Evolutionary conservation across 192 early-diverging fungal species (phyloP).

Genomic region (Podila verticillata): DNA sequence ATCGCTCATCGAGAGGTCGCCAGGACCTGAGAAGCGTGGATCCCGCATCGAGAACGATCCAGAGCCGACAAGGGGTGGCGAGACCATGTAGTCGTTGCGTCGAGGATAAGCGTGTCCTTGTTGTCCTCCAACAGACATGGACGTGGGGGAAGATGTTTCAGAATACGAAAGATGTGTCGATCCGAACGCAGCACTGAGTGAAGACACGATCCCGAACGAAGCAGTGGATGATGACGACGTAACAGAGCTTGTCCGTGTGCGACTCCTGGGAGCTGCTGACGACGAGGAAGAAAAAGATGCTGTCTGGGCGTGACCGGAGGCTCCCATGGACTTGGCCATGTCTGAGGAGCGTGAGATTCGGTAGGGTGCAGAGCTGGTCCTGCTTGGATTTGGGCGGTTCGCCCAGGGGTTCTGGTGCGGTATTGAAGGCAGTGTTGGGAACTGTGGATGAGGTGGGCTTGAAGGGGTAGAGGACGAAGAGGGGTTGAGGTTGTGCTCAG

Average conservation of each 20-base stretch:
- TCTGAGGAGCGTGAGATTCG: neutral
- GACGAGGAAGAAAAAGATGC: neutral
- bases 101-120: neutral
- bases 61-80: neutral
- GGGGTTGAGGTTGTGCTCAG: neutral
- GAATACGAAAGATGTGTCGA: constrained; percentile 23
- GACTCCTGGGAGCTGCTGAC: constrained; percentile 1
- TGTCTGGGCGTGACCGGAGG: neutral
- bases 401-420: neutral
- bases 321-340: neutral
- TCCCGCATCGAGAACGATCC: too few species aligned
- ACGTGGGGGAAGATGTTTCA: neutral
- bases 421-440: neutral
- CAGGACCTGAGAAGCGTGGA: neutral
- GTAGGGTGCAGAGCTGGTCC: neutral
- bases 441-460: neutral
- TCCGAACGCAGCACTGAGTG: constrained; percentile 13
- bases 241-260: constrained; percentile 30
- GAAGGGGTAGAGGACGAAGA: neutral
- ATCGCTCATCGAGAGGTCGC: neutral
- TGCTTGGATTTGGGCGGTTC: neutral
- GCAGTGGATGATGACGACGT: constrained; percentile 31
- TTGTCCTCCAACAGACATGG: neutral
- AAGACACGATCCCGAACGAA: constrained; percentile 24
- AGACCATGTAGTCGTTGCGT: neutral